Percentiles rank a stretch among this genome's conserved stretches.
Evolutionary conservation across 768 basidiomycete genomes (phyloP).

Genomic region (Mycena galericulata): DNA sequence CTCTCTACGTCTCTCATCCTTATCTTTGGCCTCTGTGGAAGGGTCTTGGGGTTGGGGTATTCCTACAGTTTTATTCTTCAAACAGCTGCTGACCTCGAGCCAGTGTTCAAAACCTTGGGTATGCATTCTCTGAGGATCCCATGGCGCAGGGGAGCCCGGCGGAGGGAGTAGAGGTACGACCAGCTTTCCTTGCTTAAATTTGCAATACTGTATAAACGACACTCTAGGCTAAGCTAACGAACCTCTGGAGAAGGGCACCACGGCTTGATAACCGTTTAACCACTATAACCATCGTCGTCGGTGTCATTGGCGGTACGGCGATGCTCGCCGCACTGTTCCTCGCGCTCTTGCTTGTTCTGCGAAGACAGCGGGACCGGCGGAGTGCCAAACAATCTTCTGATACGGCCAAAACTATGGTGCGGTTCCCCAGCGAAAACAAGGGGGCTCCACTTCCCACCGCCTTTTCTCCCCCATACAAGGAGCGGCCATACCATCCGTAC

Average conservation of each 20-base stretch:
- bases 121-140: too few relatives aligned
- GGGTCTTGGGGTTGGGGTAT: slow-evolving; percentile 4
- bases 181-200: not conserved
- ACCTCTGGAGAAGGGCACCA: slow-evolving; percentile 49
- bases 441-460: not conserved
- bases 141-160: not conserved
- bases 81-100: not conserved
- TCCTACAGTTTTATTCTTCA: not conserved
- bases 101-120: too few relatives aligned
- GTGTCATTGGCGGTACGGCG: slow-evolving; percentile 22
- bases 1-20: not conserved
- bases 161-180: slow-evolving; percentile 1
- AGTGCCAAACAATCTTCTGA: not conserved
- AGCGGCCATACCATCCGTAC: slow-evolving; percentile 8
- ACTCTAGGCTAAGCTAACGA: slow-evolving; percentile 47
- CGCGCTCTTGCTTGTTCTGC: slow-evolving; percentile 15
- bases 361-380: slow-evolving; percentile 7
- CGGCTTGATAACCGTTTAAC: not conserved
- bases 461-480: slow-evolving; percentile 1
- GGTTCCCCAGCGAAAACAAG: not conserved
- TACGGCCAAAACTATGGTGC: not conserved
- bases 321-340: slow-evolving; percentile 27
- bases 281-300: slow-evolving; percentile 22
- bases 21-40: not conserved
- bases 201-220: not conserved